phyloP scores from a whole-genome alignment of 2,329 filamentous ascomycete species.

The Talaromyces atroroseus region DNA sequence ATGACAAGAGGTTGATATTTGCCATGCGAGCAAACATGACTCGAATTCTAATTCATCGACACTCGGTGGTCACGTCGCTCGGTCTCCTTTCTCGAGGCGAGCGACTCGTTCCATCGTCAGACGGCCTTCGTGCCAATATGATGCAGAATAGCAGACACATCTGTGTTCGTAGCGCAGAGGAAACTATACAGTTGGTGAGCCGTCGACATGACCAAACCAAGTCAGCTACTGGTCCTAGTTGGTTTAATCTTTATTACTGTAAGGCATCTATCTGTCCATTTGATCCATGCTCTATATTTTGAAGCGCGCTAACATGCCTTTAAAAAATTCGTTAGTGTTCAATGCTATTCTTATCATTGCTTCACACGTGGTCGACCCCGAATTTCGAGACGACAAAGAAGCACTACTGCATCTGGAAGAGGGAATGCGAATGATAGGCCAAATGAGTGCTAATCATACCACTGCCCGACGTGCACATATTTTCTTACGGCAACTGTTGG shows the following conservation, averaged over 20 bases:
- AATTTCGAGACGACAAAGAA: slow-evolving; percentile 12
- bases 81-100: slow-evolving; percentile 8
- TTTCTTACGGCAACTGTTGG: slow-evolving; percentile 12
- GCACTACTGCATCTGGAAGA: slow-evolving; percentile 12
- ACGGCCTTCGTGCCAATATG: slow-evolving; percentile 14
- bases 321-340: not conserved
- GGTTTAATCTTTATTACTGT: slow-evolving; percentile 15
- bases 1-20: slow-evolving; percentile 10
- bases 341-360: slow-evolving; percentile 15
- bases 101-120: not conserved
- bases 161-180: slow-evolving; percentile 13
- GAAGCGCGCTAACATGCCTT: not conserved
- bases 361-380: slow-evolving; percentile 13
- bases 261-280: not conserved
- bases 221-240: slow-evolving; percentile 10
- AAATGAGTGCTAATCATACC: slow-evolving; percentile 14
- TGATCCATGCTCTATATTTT: not conserved
- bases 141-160: slow-evolving; percentile 14
- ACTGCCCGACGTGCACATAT: slow-evolving; percentile 11
- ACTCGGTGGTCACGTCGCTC: slow-evolving; percentile 11
- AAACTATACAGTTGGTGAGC: slow-evolving; percentile 12
- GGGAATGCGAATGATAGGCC: slow-evolving; percentile 14
- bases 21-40: slow-evolving; percentile 14
- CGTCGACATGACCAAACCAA: slow-evolving; percentile 13
- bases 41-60: slow-evolving; percentile 11